A percentile compares a stretch with the other conserved stretches of the same genome.
Conservation (phyloP, 352 stramenopile species). For the Phytophthora foliorum region DNA sequence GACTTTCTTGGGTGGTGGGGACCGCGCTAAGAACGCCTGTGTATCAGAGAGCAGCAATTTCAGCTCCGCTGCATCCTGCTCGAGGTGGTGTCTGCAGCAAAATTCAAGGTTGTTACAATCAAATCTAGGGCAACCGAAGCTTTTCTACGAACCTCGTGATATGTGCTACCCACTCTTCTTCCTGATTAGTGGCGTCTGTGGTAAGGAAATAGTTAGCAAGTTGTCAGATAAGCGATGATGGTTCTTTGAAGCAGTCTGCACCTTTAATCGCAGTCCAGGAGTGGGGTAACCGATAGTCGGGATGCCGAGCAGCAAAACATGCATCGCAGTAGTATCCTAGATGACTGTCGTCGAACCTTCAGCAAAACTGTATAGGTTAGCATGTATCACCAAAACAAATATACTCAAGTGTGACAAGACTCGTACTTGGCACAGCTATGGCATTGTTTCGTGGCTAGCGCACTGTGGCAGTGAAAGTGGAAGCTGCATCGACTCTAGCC, state of each 20-base stretch:
- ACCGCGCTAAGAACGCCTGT: constrained; percentile 39
- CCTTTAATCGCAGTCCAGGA: constrained; percentile 61
- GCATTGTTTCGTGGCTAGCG: constrained; percentile 68
- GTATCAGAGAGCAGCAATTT: constrained; percentile 64
- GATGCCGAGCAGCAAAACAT: constrained; percentile 70
- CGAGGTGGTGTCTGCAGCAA: constrained; percentile 61
- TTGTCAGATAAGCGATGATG: background rate
- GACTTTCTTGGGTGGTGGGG: constrained; percentile 16
- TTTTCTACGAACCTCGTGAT: constrained; percentile 51
- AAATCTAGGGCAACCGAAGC: background rate
- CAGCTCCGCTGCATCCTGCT: constrained; percentile 74
- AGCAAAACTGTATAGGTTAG: background rate
- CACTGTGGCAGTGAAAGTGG: constrained; percentile 55
- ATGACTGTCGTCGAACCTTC: constrained; percentile 64
- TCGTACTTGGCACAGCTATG: constrained; percentile 73
- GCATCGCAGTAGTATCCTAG: constrained; percentile 74
- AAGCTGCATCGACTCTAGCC: constrained; percentile 67
- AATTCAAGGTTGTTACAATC: background rate
- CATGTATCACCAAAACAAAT: background rate
- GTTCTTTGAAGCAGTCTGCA: constrained; percentile 6
- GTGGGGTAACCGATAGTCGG: constrained; percentile 61
- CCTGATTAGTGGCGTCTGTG: constrained; percentile 60
- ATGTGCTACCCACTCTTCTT: constrained; percentile 73
- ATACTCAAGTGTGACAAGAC: background rate
- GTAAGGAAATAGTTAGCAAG: constrained; percentile 7